Base-by-base conservation (phyloP, 106 monocot genomes). In the Acorus calamus region DNA sequence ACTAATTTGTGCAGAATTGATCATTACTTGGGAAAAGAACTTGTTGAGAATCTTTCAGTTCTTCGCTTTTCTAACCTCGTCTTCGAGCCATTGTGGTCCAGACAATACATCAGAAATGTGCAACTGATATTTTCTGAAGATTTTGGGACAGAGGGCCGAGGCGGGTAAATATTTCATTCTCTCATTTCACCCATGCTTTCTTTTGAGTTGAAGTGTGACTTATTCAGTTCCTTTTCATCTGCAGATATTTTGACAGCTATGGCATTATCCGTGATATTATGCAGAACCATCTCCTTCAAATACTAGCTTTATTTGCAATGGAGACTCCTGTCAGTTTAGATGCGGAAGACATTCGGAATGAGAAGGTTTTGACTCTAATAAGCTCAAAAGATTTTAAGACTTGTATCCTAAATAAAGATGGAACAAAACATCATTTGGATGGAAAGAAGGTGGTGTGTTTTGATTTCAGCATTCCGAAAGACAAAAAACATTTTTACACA, bases 201-300 rank as follows among this genome's bases (percentile, higher is more conserved):
- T 5, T 49, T 50, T 50, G 4, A 0, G 6, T 50, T 11, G n/a
- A 3, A 12, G 3, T 4, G 7, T 2, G 46, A 50, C 50, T 52
- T 12, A 50, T 8, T 6, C 44, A 28, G 13, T 6, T 49, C 41
- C 65, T 57, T 42, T 28, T 28, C 13, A 5, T 11, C 10, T 74
- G 68, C 79, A 87, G 91, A 28, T 92, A 92, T 70, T 92, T 92
- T 66, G 86, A 87, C 66, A 80, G 66, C 71, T 92, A 92, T 62
- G 91, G 91, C 42, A 92, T 92, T 63, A 92, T 92, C 49, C 56
- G 91, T 10, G 91, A 92, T 74, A 92, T 92, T 71, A 87, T 92
- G 86, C 91, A 92, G 77, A 92, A 87, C 51, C 91, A 92, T 72
- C 81, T 86, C 8, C 80, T 91, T 14, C 86, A 91, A 51, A 91